Base-by-base conservation (phyloP, 139 green algal species). In the Zygnema circumcarinatum region DNA sequence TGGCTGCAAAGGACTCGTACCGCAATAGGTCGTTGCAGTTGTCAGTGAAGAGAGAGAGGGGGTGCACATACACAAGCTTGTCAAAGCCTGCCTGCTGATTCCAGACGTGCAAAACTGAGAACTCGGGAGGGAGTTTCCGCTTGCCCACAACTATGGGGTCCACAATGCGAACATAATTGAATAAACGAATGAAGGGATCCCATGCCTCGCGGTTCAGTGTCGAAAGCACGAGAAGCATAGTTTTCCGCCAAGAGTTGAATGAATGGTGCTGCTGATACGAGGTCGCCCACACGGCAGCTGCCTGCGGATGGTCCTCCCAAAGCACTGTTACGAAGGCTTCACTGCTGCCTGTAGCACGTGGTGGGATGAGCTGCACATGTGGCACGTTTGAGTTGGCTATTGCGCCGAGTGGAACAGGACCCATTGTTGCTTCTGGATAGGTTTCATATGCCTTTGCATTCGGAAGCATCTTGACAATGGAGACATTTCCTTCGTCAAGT, bases 201-300 rank as follows among this genome's bases (percentile, higher is more conserved):
- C 84, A 89, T 31, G 33, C n/a, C 40, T 89, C 36, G 1, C 36
- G 32, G 31, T 36, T 21, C 78, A 89, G n/a, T 11, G 84, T 88
- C 38, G 84, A 88, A 20, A 56, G 84, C 74, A 89, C 84, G 22
- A 89, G 39, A 1, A 89, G 74, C 79, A 89, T 82, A 25, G 47
- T 88, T 22, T 86, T 89, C 20, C 79, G 84, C 41, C 42, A 89
- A 2, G 84, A 87, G 76, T 33, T 89, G 84, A 89, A 89, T 7
- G 76, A 11, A 16, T 89, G 84, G 74, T 89, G 84, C 74, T 89
- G 84, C 32, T 86, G 75, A 78, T 89, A 89, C 0, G 84, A 89
- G 7, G 84, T 53, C 31, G 76, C 84, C 84, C 84, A 89, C 32
- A 89, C 75, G 1, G 74, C 84, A 38, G 69, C 83, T 32, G 83